Evolutionary conservation across 2,329 filamentous ascomycete genomes (phyloP), one percentile per base, ranked within the genome.

Genomic region (Aspergillus fijiensis): DNA sequence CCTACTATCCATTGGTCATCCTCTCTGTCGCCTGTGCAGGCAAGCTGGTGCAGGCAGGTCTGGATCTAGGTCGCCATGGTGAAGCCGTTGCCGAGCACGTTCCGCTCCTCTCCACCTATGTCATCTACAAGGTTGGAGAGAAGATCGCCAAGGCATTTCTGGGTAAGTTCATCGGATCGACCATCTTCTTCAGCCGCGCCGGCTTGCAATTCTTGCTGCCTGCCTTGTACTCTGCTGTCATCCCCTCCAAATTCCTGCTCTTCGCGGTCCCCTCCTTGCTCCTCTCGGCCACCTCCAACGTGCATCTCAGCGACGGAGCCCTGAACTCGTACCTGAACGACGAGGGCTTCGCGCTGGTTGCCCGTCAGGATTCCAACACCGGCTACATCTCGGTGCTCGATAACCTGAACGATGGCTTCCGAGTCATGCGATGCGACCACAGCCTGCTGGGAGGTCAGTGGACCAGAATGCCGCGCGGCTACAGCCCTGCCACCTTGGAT

Each of bases 361-460:
- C 92, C 51, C 87, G 95, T 11, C 83, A 85, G 65, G 95, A 98
- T 75, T 96, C 92, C 0, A 76, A 89, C 52, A 98, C 95, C 0
- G 95, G 95, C 6, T 98, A 99, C 71, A 82, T 99, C 49, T 96
- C 94, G 0, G 91, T 99, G 1, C 74, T 97, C 27, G 91, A 99
- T 66, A 95, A 87, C 72, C 72, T 82, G 7, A 77, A 87, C 5
- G 81, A 86, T 45, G 85, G 87, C 1, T 97, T 91, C 76, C 85
- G 92, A 1, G 86, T 93, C 16, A 85, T 99, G 82, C 87, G 95
- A 61, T 97, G 92, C 74, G 95, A 98, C 70, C 95, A 99, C 75
- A 96, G 92, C 70, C 82, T 99, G 33, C 83, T 99, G 1, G 95
- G 95, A 47, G 95, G 95, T 39, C 90, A 97, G 76, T 99, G 94